Percentiles rank a stretch among this genome's conserved stretches.
Conservation (phyloP, 2,329 filamentous ascomycete genomes). For the Fusarium sulawesiense region DNA sequence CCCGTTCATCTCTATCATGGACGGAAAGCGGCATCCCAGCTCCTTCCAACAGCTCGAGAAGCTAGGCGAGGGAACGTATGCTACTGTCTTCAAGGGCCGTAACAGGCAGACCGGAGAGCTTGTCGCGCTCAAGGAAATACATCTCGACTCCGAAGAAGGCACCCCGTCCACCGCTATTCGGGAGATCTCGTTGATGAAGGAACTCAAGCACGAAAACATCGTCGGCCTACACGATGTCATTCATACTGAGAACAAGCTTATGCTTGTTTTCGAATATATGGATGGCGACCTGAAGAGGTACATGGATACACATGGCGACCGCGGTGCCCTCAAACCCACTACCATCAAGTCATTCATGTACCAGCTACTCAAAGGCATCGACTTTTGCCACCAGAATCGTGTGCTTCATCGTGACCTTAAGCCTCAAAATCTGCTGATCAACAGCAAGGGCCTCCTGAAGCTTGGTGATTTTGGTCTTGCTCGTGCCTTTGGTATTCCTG, state of each 20-base stretch:
- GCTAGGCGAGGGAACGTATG: constrained; percentile 98
- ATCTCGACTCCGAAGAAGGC: constrained; percentile 97
- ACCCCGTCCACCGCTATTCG: constrained; percentile 97
- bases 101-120: constrained; percentile 97
- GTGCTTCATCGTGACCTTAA: constrained; percentile 96
- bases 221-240: constrained; percentile 98
- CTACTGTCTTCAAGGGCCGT: constrained; percentile 97
- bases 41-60: constrained; percentile 99
- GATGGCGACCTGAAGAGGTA: constrained; percentile 98
- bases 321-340: constrained; percentile 85
- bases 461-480: constrained; percentile 95
- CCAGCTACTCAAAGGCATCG: constrained; percentile 93
- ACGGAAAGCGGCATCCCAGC: constrained; percentile 90
- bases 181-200: constrained; percentile 99
- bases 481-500: constrained; percentile 93
- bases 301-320: constrained; percentile 93
- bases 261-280: constrained; percentile 99
- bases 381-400: constrained; percentile 97
- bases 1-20: constrained; percentile 68
- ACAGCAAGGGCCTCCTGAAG: constrained; percentile 89
- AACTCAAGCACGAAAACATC: constrained; percentile 98
- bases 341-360: constrained; percentile 99
- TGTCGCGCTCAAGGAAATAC: constrained; percentile 97
- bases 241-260: constrained; percentile 99
- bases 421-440: constrained; percentile 96